phyloP scores from a whole-genome alignment of 805 yeast genomes.

The Nakazawaea ishiwadae region DNA sequence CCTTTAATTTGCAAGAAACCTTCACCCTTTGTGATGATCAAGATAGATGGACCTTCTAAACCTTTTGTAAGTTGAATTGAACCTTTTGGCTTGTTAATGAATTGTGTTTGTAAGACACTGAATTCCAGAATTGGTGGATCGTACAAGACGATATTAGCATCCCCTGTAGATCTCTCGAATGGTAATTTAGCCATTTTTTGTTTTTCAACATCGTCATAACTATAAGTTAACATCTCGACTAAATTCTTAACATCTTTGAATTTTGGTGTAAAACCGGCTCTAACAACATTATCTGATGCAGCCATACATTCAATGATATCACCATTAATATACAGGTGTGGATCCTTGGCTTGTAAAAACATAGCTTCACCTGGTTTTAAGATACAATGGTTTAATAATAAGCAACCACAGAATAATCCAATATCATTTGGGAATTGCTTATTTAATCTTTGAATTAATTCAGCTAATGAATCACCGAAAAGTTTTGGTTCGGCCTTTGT shows the following conservation, averaged over 20 bases:
- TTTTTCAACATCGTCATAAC: slow-evolving; percentile 83
- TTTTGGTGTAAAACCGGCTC: slow-evolving; percentile 99
- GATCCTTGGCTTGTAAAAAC: slow-evolving; percentile 94
- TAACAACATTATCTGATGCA: slow-evolving; percentile 94
- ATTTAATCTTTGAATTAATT: slow-evolving; percentile 70
- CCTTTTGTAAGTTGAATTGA: slow-evolving; percentile 48
- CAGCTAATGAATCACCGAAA: slow-evolving; percentile 60
- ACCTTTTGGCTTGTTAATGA: slow-evolving; percentile 28
- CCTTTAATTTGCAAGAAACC: slow-evolving; percentile 52
- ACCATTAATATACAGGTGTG: slow-evolving; percentile 96
- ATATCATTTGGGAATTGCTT: slow-evolving; percentile 90
- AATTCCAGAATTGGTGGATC: slow-evolving; percentile 98
- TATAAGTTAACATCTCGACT: slow-evolving; percentile 87
- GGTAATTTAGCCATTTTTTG: slow-evolving; percentile 78
- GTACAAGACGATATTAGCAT: slow-evolving; percentile 62
- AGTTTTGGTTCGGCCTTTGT: slow-evolving; percentile 55
- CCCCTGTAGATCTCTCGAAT: slow-evolving; percentile 60
- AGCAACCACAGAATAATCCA: slow-evolving; percentile 94
- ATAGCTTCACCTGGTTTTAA: slow-evolving; percentile 91
- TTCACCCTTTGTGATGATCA: slow-evolving; percentile 77
- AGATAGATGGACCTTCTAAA: slow-evolving; percentile 82
- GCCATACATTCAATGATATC: slow-evolving; percentile 99
- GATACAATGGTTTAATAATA: slow-evolving; percentile 82
- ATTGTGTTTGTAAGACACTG: slow-evolving; percentile 81
- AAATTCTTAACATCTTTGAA: slow-evolving; percentile 91